A percentile compares a stretch with the other conserved stretches of the same genome.
These are phyloP conservation scores for Perilla frutescens DNA, from an alignment of 257 asterid genomes.

Conservation along the genomic window DNA sequence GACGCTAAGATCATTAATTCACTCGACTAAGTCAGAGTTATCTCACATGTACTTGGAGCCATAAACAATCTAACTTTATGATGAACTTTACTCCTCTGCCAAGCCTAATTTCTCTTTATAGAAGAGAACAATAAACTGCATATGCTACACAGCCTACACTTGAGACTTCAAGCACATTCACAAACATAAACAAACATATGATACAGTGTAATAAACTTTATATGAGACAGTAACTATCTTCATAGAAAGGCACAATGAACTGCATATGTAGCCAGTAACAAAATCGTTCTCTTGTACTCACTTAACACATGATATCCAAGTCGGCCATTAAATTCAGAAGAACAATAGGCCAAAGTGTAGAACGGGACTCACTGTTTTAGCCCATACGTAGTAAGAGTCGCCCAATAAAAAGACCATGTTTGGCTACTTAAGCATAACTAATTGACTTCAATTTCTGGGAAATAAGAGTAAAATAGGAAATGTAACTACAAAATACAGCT, in stretches of 20 bases:
- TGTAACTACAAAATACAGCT: slow-evolving; percentile 27
- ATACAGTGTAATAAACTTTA: neutral
- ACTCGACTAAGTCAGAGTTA: neutral
- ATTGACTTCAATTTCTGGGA: slow-evolving; percentile 4
- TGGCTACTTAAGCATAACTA: slow-evolving; percentile 3
- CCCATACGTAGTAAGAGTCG: neutral
- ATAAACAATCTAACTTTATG: too few species aligned
- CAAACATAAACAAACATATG: neutral
- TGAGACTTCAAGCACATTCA: neutral
- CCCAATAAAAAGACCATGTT: neutral
- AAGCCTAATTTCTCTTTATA: neutral
- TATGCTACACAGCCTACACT: neutral
- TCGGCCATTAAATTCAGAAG: neutral
- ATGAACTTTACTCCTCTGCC: neutral
- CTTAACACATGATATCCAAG: neutral
- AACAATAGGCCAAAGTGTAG: neutral
- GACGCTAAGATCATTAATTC: neutral
- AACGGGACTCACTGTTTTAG: neutral
- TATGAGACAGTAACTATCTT: neutral
- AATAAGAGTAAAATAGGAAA: neutral
- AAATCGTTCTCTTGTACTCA: neutral
- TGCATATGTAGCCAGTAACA: slow-evolving; percentile 1
- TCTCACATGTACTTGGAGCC: neutral
- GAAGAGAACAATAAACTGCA: neutral
- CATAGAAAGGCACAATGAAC: neutral